Evolutionary conservation across 2,329 filamentous ascomycete species (phyloP), one percentile per base, ranked within the genome.

Genomic region (Nakataea oryzae): DNA sequence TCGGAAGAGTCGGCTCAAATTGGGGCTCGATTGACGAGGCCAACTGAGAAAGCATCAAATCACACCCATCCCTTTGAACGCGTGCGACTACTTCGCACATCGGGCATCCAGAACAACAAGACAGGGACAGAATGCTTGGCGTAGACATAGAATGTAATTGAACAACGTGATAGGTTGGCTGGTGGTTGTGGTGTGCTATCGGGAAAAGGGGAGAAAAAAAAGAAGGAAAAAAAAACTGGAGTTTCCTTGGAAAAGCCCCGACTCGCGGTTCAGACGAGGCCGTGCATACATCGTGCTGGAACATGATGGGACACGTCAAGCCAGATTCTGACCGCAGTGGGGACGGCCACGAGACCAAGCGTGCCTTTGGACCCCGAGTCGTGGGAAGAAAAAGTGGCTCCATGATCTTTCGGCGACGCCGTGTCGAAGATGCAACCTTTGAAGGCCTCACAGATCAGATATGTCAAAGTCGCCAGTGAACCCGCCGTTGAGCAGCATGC

Each of bases 401-500:
- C 41, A 24, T 47, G 21, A 3, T n/a, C 41, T 2, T 47, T 50
- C 41, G 41, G 41, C 41, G 7, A 50, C 17, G 41, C 41, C 21
- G 41, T 24, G 41, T 9, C 41, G 21, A n/a, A 17, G 14, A 50
- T 50, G n/a, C n/a, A n/a, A n/a, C 26, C n/a, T 12, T 28, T n/a
- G n/a, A n/a, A n/a, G 28, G 14, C 21, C 21, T 71, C 65, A 76
- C 11, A 81, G 56, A 64, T 70, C 69, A 58, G 69, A 67, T 14
- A 86, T 70, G 64, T 78, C 76, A 64, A 88, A 87, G 1, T 86
- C 83, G 4, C 80, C 84, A 2, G 70, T 78, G 68, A 89, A 89
- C 0, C 87, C 87, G n/a, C 81, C 80, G 61, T 89, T 87, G 47
- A 91, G 69, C 12, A 92, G 73, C 62, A 88, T 80, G 1, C 81